Evolutionary conservation across 106 monocot species (phyloP), one percentile per base, ranked within the genome.

Genomic region (Allium sativum): DNA sequence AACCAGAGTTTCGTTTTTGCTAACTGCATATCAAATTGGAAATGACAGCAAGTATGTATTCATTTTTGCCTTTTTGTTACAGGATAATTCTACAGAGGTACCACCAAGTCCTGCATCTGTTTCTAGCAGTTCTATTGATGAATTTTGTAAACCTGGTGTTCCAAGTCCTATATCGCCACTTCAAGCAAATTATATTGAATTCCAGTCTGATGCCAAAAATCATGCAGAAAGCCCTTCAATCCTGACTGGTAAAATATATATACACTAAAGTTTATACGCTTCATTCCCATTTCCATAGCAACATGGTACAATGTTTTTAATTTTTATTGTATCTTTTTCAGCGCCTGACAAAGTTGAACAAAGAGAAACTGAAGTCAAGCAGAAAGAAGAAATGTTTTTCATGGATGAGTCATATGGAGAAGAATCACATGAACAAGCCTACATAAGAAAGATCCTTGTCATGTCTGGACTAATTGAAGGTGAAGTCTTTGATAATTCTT

Each of bases 31-130:
- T 21, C 58, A 58, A 58, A 58, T 21, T 9, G 55, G n/a, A 55
- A 50, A 50, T 12, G 6, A 56, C 8, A 14, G 13, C 17, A 10
- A 56, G 18, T 56, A 10, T 56, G 3, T 9, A 21, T 59, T 5
- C 8, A 3, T 7, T 42, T 9, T 59, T 9, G 15, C 6, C 44
- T 44, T 60, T 64, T 67, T 78, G 9, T 55, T 53, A 59, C 81
- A 90, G 96, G 96, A 91, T 16, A 96, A 96, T 62, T 77, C 68
- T 14, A 96, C 96, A 3, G 90, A 96, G 70, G 90, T 96, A 42
- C 96, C 96, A 42, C 96, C 96, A 48, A 96, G 87, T 45, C 96
- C 96, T 52, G 96, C 77, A 70, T 96, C 96, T 31, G 48, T 79
- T 59, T 77, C 67, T 46, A 84, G 75, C 52, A 68, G 79, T 54